These are phyloP conservation scores for Isoetes taiwanensis DNA, from an alignment of 75 land plant genomes.

Conservation along the genomic window DNA sequence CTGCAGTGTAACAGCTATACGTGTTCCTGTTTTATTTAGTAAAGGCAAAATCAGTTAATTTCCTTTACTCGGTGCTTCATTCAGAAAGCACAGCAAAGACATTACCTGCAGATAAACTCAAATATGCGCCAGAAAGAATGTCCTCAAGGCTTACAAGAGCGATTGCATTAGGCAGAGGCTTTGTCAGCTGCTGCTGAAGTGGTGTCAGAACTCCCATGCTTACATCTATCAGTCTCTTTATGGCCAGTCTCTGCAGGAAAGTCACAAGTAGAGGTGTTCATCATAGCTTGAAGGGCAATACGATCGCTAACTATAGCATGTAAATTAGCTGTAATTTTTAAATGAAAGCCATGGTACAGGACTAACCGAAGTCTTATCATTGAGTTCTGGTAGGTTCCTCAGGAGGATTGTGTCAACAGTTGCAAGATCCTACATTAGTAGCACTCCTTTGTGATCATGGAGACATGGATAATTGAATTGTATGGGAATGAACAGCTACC, in stretches of 20 bases:
- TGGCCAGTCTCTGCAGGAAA: constrained; percentile 57
- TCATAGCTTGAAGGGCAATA: not conserved
- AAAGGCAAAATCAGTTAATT: not conserved
- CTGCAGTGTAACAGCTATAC: constrained; percentile 60
- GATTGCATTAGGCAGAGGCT: constrained; percentile 78
- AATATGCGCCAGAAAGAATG: constrained; percentile 63
- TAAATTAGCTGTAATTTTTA: not conserved
- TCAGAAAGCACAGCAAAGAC: not conserved
- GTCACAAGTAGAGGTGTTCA: constrained; percentile 3
- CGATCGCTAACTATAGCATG: too few relatives aligned
- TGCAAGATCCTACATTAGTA: constrained; percentile 64
- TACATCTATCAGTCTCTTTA: constrained; percentile 80
- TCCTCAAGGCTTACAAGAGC: constrained; percentile 72
- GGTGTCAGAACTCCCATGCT: constrained; percentile 95
- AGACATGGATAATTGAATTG: not conserved
- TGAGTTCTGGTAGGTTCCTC: constrained; percentile 70
- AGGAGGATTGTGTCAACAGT: constrained; percentile 86
- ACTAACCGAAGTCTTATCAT: constrained; percentile 63
- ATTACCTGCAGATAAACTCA: constrained; percentile 71
- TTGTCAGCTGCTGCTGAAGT: constrained; percentile 79
- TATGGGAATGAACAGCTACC: constrained; percentile 27
- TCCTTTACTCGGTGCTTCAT: not conserved
- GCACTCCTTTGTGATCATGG: not conserved
- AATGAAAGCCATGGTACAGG: not conserved
- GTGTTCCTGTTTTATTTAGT: constrained; percentile 40